phyloP scores from a whole-genome alignment of 345 rosid genomes.

The Cardamine occulta region DNA sequence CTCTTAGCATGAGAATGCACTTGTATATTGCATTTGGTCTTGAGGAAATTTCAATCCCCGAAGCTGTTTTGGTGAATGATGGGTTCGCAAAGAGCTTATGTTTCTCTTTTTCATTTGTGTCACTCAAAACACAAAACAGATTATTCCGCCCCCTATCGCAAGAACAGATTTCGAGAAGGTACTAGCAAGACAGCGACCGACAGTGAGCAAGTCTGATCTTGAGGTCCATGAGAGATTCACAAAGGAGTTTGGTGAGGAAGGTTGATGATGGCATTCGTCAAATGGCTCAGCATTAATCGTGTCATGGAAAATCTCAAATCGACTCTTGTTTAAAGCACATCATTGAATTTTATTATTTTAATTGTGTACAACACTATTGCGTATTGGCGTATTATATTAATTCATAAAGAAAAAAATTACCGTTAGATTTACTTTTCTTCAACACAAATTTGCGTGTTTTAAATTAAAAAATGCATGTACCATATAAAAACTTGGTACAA shows the following conservation, averaged over 20 bases:
- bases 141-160: conserved; percentile 81
- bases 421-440: not conserved
- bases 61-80: not conserved
- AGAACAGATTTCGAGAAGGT: conserved; percentile 92
- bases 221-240: conserved; percentile 97
- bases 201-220: conserved; percentile 82
- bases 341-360: not conserved
- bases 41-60: not conserved
- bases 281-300: not conserved
- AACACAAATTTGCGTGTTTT: too few species aligned
- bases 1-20: not conserved
- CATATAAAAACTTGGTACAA: too few species aligned
- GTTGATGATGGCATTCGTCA: conserved; percentile 43
- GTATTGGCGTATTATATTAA: not conserved
- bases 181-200: conserved; percentile 84
- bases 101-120: not conserved
- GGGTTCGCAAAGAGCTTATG: conserved; percentile 23
- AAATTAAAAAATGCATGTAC: too few species aligned
- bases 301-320: not conserved
- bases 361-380: conserved; percentile 10
- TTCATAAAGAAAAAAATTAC: not conserved
- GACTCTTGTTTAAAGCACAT: not conserved
- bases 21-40: not conserved
- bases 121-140: conserved; percentile 49
- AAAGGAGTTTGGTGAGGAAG: conserved; percentile 93